phyloP scores from a whole-genome alignment of 495 filamentous ascomycete species.

The Penicillium roqueforti region DNA sequence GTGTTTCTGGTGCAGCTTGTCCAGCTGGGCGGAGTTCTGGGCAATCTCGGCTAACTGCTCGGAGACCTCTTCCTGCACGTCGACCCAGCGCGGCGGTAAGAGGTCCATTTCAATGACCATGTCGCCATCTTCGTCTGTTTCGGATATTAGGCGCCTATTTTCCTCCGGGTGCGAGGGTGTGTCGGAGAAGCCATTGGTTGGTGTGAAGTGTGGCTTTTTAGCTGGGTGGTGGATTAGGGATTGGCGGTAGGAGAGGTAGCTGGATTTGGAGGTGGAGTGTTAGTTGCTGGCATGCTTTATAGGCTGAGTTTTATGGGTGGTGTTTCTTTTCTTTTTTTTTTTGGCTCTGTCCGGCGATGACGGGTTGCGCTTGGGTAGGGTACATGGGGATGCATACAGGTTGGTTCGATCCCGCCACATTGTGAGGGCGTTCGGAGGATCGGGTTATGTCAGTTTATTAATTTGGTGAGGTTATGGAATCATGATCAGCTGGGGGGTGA shows the following conservation, averaged over 20 bases:
- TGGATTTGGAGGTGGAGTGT: slow-evolving; percentile 31
- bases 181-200: slow-evolving; percentile 72
- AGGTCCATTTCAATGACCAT: slow-evolving; percentile 98
- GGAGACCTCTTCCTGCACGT: slow-evolving; percentile 89
- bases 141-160: slow-evolving; percentile 80
- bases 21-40: slow-evolving; percentile 74
- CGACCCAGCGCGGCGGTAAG: slow-evolving; percentile 90
- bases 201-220: slow-evolving; percentile 70
- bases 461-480: slow-evolving; percentile 1
- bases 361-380: slow-evolving; percentile 5
- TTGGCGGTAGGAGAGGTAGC: slow-evolving; percentile 98
- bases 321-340: neutral
- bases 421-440: slow-evolving; percentile 34
- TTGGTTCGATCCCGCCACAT: slow-evolving; percentile 99
- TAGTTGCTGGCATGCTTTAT: neutral
- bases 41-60: slow-evolving; percentile 78
- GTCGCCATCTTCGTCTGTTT: slow-evolving; percentile 75
- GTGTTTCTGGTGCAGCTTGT: slow-evolving; percentile 94
- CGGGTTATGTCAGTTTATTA: slow-evolving; percentile 19
- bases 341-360: neutral
- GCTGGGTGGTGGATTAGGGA: slow-evolving; percentile 93
- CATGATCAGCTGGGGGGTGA: slow-evolving; percentile 13
- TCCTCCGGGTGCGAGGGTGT: slow-evolving; percentile 62
- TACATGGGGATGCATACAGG: slow-evolving; percentile 54
- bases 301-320: neutral